Percentiles rank a stretch among this genome's conserved stretches.
phyloP scores from a whole-genome alignment of 345 rosid genomes.

The Rhodomyrtus tomentosa region DNA sequence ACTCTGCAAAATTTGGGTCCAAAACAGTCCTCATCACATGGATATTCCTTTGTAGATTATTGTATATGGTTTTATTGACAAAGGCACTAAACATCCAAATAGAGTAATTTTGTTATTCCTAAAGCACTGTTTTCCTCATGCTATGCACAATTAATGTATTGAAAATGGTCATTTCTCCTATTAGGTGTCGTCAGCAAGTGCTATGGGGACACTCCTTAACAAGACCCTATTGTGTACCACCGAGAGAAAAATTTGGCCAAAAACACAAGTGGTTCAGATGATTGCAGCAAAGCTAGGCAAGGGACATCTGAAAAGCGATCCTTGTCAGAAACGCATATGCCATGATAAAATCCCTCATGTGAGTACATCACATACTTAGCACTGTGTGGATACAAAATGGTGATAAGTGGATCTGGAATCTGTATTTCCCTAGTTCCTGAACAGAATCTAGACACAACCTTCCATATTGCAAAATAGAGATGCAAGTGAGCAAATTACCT shows the following conservation, averaged over 20 bases:
- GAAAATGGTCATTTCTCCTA: background rate
- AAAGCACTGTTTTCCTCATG: background rate
- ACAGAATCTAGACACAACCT: background rate
- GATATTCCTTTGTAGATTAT: background rate
- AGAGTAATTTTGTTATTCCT: background rate
- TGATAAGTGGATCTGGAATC: background rate
- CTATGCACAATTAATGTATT: background rate
- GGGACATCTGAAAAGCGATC: background rate
- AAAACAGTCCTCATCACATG: background rate
- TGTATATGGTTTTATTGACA: background rate
- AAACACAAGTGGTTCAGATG: background rate
- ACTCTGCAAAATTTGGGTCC: background rate
- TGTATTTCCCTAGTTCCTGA: background rate
- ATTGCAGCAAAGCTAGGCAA: background rate
- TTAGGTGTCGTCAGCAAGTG: background rate
- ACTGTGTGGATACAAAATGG: background rate
- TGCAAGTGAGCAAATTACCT: slow-evolving; percentile 24
- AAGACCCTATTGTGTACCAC: background rate
- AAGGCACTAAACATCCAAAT: background rate
- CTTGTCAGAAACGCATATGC: background rate
- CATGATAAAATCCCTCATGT: background rate
- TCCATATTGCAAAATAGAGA: background rate
- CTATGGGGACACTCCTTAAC: background rate
- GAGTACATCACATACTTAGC: background rate
- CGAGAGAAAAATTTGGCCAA: background rate